These are phyloP conservation scores for Pleurotus pulmonarius DNA, from an alignment of 768 basidiomycete species.

Conservation along the genomic window DNA sequence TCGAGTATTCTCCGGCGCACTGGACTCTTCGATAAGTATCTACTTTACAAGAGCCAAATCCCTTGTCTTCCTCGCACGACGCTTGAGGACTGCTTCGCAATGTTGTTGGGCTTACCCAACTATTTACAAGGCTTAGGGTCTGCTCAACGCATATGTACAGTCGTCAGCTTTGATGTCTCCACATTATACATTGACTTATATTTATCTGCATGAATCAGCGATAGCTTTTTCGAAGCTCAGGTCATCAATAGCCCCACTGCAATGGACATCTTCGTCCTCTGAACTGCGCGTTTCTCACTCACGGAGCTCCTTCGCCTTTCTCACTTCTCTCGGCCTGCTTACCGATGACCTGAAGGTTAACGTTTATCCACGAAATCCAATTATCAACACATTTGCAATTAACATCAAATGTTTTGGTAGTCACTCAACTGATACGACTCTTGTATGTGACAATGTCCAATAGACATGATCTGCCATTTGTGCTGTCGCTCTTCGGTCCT, in stretches of 20 bases:
- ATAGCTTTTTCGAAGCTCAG: constrained; percentile 48
- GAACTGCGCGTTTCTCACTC: constrained; percentile 71
- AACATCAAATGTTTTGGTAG: constrained; percentile 80
- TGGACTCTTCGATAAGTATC: constrained; percentile 30
- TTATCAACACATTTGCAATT: constrained; percentile 75
- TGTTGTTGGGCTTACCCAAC: too few species aligned
- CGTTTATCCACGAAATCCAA: constrained; percentile 62
- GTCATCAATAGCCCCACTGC: constrained; percentile 35
- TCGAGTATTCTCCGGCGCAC: neutral
- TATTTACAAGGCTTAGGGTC: constrained; percentile 67
- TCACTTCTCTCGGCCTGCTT: constrained; percentile 39
- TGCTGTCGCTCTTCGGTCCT: too few species aligned
- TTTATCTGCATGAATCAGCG: constrained; percentile 7
- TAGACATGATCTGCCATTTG: neutral
- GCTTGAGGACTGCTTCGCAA: neutral
- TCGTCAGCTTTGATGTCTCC: constrained; percentile 37
- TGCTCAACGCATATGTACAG: constrained; percentile 75
- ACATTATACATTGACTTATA: neutral
- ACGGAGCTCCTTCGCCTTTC: constrained; percentile 68
- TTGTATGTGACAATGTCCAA: constrained; percentile 30
- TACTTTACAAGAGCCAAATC: constrained; percentile 65
- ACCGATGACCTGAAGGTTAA: constrained; percentile 58
- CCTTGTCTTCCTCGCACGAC: neutral
- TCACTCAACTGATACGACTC: constrained; percentile 57
- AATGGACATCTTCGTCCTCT: constrained; percentile 55